Percentiles rank a stretch among this genome's conserved stretches.
Evolutionary conservation across 148 eudicot species (phyloP).

Genomic region (Chenopodium berlandieri): DNA sequence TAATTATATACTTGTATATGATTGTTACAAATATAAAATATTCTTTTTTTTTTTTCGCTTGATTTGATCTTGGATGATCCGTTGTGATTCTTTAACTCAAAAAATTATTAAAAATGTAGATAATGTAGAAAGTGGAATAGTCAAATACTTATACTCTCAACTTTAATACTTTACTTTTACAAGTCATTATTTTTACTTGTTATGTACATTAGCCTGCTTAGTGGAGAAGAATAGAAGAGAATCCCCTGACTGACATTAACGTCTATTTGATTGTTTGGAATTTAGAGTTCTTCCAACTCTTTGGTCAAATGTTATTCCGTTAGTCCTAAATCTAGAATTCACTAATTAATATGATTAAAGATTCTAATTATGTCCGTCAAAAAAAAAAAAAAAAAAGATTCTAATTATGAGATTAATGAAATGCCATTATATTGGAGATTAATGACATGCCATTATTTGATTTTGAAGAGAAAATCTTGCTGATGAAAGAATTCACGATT

Average conservation of each 20-base stretch:
- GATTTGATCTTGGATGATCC: not conserved
- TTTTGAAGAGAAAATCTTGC: no score
- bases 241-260: not conserved
- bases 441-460: no score
- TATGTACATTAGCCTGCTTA: constrained; percentile 7
- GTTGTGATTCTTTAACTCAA: not conserved
- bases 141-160: not conserved
- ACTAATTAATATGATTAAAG: no score
- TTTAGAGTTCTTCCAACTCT: not conserved
- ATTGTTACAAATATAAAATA: no score
- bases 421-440: no score
- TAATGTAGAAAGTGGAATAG: not conserved
- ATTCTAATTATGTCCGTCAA: no score
- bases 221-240: not conserved
- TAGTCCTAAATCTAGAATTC: no score
- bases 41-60: no score
- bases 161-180: not conserved
- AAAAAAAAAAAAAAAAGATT: no score
- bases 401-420: no score
- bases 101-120: not conserved
- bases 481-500: no score
- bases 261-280: not conserved
- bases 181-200: constrained; percentile 12
- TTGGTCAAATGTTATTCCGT: not conserved
- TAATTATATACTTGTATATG: not conserved